phyloP scores from a whole-genome alignment of 2,329 filamentous ascomycete species.

The Sarocladium brachiariae region DNA sequence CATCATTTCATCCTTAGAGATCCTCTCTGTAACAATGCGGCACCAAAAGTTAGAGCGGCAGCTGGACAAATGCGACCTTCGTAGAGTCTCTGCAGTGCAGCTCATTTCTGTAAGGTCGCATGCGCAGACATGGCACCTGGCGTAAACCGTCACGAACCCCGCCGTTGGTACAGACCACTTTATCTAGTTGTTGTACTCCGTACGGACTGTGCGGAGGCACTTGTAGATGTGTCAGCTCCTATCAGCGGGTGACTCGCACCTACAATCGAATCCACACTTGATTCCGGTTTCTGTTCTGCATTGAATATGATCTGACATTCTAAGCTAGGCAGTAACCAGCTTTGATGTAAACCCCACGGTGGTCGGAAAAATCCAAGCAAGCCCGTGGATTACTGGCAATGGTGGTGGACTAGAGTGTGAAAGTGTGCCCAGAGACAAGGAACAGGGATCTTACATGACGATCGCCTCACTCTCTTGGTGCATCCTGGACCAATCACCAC shows the following conservation, averaged over 20 bases:
- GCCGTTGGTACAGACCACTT: background rate
- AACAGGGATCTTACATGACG: background rate
- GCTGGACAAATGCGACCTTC: background rate
- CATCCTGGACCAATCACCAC: background rate
- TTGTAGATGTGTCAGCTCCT: no score
- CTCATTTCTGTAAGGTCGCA: background rate
- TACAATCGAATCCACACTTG: background rate
- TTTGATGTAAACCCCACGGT: background rate
- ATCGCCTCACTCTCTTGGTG: constrained; percentile 5
- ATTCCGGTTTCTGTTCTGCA: background rate
- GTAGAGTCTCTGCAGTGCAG: background rate
- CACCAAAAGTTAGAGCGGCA: background rate
- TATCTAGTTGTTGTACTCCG: no score
- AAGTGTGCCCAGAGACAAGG: background rate
- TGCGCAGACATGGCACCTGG: background rate
- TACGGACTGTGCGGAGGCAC: no score
- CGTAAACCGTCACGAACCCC: background rate
- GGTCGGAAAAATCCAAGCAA: background rate
- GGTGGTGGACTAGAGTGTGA: no score
- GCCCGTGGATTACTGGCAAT: background rate
- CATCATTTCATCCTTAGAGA: background rate
- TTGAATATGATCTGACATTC: background rate
- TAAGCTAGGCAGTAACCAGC: background rate
- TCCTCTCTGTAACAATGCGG: background rate
- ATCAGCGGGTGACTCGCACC: constrained; percentile 5